phyloP scores from a whole-genome alignment of 1,139 yeast species.

The Magnusiomyces suaveolens region DNA sequence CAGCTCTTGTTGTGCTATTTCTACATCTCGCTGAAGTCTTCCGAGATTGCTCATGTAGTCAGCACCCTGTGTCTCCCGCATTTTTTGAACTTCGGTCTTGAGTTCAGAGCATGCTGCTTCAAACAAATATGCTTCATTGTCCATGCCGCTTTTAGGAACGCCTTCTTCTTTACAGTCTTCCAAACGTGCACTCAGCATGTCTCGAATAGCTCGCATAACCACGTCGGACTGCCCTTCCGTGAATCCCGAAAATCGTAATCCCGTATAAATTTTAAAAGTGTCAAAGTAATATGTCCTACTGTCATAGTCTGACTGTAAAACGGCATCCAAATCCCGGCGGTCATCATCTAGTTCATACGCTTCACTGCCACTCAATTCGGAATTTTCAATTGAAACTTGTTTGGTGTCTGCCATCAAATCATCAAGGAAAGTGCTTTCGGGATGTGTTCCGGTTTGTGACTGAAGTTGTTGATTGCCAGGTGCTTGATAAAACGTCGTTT shows the following conservation, averaged over 20 bases:
- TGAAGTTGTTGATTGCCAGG: neutral
- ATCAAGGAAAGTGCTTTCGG: neutral
- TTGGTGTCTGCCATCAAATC: neutral
- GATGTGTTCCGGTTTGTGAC: neutral
- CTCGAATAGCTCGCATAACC: conserved; percentile 33
- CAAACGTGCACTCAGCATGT: conserved; percentile 36
- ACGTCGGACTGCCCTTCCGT: conserved; percentile 35
- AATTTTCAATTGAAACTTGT: neutral
- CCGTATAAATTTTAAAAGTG: conserved; percentile 33
- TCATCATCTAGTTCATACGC: neutral
- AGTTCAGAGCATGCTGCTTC: conserved; percentile 91
- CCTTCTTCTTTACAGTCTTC: conserved; percentile 48
- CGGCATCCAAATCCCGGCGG: neutral
- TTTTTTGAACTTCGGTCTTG: conserved; percentile 64
- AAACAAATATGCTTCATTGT: conserved; percentile 77
- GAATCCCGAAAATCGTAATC: conserved; percentile 32
- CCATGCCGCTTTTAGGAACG: conserved; percentile 62
- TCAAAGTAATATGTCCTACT: conserved; percentile 30
- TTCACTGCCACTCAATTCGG: neutral
- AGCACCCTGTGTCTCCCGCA: conserved; percentile 62
- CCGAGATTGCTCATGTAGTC: conserved; percentile 60
- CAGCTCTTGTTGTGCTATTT: conserved; percentile 66
- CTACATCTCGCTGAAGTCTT: conserved; percentile 60
- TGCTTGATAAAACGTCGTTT: neutral
- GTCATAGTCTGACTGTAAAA: neutral